Evolutionary conservation across 1,284 basidiomycete species (phyloP), one percentile per base, ranked within the genome.

Genomic region (Apiotrichum akiyoshidainum): DNA sequence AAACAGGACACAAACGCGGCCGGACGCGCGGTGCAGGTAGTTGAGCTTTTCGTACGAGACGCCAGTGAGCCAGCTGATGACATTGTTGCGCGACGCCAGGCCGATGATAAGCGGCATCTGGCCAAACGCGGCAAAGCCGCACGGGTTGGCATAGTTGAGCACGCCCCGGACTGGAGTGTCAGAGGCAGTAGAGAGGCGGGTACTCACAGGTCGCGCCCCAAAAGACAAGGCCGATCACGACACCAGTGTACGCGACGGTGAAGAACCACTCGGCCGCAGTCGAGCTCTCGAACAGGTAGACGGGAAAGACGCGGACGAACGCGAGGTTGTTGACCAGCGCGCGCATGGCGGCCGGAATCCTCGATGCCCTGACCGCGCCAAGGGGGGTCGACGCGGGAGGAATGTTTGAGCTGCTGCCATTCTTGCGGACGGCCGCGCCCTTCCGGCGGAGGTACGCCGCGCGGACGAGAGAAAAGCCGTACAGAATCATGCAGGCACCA

Each of bases 11-110:
- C 67, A 68, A 4, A 67, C 58, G 17, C 69, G 61, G 0, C 68
- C 71, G 0, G 70, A 58, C 10, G 70, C 67, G 42, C 71, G 69
- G 59, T 76, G 74, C 19, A 76, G 64, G 56, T 65, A 76, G 59
- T 74, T 74, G 48, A 76, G 66, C 78, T 83, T 85, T 59, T 86
- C 84, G 64, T 83, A 84, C 50, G 82, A 78, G 46, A 87, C 74
- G 2, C 86, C 84, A 2, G 84, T 86, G 83, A 58, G 56, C 85
- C 84, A 79, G 4, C 84, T 82, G 13, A 88, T 75, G 17, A 83
- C 53, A 57, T 87, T 87, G 68, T 88, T 86, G 70, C 84, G 85
- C 48, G 83, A 84, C 0, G 84, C 85, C 14, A 88, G 80, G 5
- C 80, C 84, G 0, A 83, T 81, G 64, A 87, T 79, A 19, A 87